phyloP scores from a whole-genome alignment of 2,329 filamentous ascomycete genomes.

The Colletotrichum euphorbiae region DNA sequence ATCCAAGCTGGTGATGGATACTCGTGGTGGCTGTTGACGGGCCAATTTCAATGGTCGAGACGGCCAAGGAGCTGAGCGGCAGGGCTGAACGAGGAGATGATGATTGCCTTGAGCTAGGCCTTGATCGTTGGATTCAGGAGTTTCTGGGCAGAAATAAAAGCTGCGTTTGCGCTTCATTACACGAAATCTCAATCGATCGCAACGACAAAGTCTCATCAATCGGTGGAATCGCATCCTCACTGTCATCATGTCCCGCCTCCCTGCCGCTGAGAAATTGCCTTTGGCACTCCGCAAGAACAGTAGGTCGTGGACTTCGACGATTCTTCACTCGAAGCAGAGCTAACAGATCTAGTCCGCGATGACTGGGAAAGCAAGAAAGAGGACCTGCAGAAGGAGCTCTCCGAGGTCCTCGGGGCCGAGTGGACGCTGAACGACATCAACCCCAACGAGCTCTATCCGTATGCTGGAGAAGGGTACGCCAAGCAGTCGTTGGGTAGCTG shows the following conservation, averaged over 20 bases:
- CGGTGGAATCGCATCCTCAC: not conserved
- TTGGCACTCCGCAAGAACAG: conserved; percentile 65
- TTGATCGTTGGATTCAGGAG: not conserved
- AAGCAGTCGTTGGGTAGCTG: conserved; percentile 57
- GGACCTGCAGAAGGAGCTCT: conserved; percentile 57
- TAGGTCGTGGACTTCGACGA: conserved; percentile 42
- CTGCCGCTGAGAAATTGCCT: conserved; percentile 62
- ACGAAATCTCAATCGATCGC: not conserved
- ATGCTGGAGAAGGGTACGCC: conserved; percentile 55
- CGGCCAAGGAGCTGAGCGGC: conserved; percentile 9
- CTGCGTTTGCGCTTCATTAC: not conserved
- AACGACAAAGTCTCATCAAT: not conserved
- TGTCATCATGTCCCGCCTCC: conserved; percentile 51
- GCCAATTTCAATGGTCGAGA: conserved; percentile 13
- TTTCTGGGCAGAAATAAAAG: conserved; percentile 1
- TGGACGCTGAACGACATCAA: conserved; percentile 63
- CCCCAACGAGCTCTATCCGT: conserved; percentile 60
- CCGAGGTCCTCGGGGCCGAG: conserved; percentile 56
- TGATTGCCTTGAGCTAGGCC: not conserved
- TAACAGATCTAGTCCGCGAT: conserved; percentile 59
- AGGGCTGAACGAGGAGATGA: conserved; percentile 18
- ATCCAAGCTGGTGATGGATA: not conserved
- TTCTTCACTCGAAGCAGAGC: conserved; percentile 37
- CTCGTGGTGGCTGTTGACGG: conserved; percentile 13
- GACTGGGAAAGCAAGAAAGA: conserved; percentile 61